Conservation (phyloP, 306 rosid species). For the Glycine latifolia region DNA sequence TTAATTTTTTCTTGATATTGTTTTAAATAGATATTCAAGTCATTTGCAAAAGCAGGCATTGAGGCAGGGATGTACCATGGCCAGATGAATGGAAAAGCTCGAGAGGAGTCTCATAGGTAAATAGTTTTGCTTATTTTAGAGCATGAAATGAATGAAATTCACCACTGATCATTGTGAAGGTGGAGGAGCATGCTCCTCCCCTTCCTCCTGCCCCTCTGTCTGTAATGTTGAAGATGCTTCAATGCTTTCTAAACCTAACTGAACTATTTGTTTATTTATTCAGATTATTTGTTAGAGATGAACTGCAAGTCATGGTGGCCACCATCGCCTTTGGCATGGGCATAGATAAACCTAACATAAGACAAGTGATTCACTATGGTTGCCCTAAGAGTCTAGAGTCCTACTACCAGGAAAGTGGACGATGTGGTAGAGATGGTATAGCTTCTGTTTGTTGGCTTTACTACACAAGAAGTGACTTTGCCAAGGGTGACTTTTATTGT, state of each 20-base stretch:
- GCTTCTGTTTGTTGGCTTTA: conserved; percentile 94
- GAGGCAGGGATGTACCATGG: conserved; percentile 82
- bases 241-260: conserved; percentile 30
- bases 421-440: conserved; percentile 95
- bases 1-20: conserved; percentile 28
- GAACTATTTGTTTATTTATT: conserved; percentile 40
- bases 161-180: conserved; percentile 40
- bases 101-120: conserved; percentile 91
- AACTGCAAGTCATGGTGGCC: conserved; percentile 87
- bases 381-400: conserved; percentile 92
- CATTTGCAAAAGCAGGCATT: conserved; percentile 72
- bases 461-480: conserved; percentile 84
- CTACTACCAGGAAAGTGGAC: conserved; percentile 95
- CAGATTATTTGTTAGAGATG: conserved; percentile 87
- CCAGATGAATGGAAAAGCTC: conserved; percentile 73
- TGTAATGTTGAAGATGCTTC: conserved; percentile 34
- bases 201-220: not conserved
- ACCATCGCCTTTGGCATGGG: conserved; percentile 98
- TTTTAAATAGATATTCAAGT: conserved; percentile 65
- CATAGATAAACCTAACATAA: conserved; percentile 90
- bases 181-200: conserved; percentile 35
- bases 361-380: conserved; percentile 93
- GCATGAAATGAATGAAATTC: conserved; percentile 28
- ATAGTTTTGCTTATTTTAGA: conserved; percentile 40
- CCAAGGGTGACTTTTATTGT: conserved; percentile 70